Base-by-base conservation (phyloP, 2,329 filamentous ascomycete species). In the Dothideomycetidae sp. region DNA sequence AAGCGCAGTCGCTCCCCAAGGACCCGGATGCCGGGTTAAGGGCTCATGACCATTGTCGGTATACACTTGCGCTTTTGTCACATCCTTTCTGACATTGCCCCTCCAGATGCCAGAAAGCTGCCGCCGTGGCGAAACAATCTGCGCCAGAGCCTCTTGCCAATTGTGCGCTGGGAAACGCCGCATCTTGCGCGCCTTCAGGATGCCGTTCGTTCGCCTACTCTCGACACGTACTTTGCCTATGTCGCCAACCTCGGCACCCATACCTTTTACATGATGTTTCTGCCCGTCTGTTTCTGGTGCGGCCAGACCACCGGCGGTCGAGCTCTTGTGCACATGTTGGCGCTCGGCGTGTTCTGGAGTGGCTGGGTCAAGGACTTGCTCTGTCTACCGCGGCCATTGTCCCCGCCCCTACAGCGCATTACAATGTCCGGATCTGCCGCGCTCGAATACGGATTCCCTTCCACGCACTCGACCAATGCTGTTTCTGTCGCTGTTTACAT, bases 221-320 rank as follows among this genome's bases (percentile, higher is more conserved):
- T 96, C 51, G 90, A 98, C 60, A 83, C 83, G 44, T 98, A 94
- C 65, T 98, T 98, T 60, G 88, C 90, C 35, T 83, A 92, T 47
- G 93, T 86, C 1, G 90, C 90, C 45, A 98, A 96, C 58, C 72
- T 96, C 39, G 84, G 90, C 47, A 98, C 90, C 1, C 90, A 98
- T 61, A 98, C 90, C 1, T 96, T 94, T 65, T 98, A 94, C 67
- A 96, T 96, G 86, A 71, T 93, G 48, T 80, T 84, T 41, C 64
- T 98, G 52, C 90, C 90, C 4, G 83, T 96, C 46, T 71, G 93
- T 49, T 96, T 96, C 64, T 98, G 90, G 90, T 93, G 84, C 52
- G 88, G 88, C 37, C 81, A 86, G 60, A 77, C 80, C 30, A 76
- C 71, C 45, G 72, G 93, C 47, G 90, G 84, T 39, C 80, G 90